Conservation (phyloP, 805 yeast species). For the Wickerhamomyces bisporus region DNA sequence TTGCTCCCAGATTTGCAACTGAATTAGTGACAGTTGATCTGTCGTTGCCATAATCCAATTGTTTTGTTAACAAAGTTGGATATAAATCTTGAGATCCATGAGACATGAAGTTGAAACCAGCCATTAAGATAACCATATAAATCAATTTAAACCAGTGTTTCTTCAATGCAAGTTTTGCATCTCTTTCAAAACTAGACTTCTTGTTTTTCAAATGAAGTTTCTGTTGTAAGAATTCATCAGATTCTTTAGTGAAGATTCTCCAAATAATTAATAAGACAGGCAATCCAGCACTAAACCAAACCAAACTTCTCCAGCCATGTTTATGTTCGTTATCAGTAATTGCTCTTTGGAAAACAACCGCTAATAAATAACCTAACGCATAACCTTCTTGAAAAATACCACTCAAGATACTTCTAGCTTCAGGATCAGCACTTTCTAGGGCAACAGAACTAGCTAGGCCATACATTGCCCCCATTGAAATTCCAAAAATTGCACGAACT, state of each 20-base stretch:
- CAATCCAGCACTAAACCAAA: constrained; percentile 66
- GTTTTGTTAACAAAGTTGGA: constrained; percentile 48
- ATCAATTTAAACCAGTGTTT: constrained; percentile 54
- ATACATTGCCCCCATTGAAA: constrained; percentile 46
- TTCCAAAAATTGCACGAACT: constrained; percentile 58
- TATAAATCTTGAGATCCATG: constrained; percentile 63
- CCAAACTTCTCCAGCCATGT: constrained; percentile 58
- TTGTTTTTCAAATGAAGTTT: constrained; percentile 29
- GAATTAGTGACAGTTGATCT: constrained; percentile 50
- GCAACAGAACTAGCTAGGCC: constrained; percentile 41
- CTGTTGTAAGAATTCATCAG: constrained; percentile 44
- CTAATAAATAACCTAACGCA: constrained; percentile 62
- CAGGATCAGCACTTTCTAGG: constrained; percentile 42
- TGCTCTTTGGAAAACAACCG: constrained; percentile 61
- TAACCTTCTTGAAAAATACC: constrained; percentile 81
- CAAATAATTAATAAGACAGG: constrained; percentile 37
- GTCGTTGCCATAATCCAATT: constrained; percentile 36
- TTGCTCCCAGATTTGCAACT: constrained; percentile 55
- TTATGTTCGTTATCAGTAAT: constrained; percentile 44
- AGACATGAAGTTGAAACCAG: constrained; percentile 58
- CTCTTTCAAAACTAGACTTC: constrained; percentile 29
- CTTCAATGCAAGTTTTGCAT: constrained; percentile 30
- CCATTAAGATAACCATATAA: constrained; percentile 54
- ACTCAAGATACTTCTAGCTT: constrained; percentile 52
- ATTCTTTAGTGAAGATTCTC: constrained; percentile 44